Conservation (phyloP, 805 yeast species). For the Candida methanosorbosa region DNA sequence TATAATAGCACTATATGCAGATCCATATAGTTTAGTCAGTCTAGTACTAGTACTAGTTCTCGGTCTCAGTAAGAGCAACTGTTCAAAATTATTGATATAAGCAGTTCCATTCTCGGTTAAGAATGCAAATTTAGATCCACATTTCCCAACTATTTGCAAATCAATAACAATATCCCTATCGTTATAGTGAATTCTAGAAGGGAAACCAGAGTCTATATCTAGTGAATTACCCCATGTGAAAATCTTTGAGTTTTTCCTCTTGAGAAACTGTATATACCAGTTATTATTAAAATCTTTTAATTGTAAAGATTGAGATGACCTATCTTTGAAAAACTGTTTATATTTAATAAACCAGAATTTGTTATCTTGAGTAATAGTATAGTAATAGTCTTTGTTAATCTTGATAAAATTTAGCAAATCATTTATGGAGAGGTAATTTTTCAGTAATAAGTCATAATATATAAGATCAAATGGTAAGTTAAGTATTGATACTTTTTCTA, state of each 20-base stretch:
- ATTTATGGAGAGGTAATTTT: neutral
- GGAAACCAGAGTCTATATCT: too few relatives aligned
- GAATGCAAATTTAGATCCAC: constrained; percentile 7
- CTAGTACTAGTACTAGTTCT: neutral
- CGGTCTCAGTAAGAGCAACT: too few relatives aligned
- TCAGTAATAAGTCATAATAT: too few relatives aligned
- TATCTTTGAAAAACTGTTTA: neutral
- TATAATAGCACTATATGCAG: too few relatives aligned
- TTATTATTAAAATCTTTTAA: neutral
- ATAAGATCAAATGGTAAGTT: too few relatives aligned
- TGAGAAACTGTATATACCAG: neutral
- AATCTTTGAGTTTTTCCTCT: neutral
- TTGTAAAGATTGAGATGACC: neutral
- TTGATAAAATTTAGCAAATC: neutral
- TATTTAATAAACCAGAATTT: neutral
- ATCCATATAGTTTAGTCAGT: constrained; percentile 3
- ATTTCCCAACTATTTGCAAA: constrained; percentile 4
- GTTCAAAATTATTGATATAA: too few relatives aligned
- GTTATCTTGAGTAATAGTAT: neutral
- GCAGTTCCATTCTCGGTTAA: constrained; percentile 7
- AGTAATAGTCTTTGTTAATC: neutral
- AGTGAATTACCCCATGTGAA: neutral
- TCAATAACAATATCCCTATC: constrained; percentile 6
- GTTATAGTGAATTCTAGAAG: too few relatives aligned
- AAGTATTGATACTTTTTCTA: too few relatives aligned